phyloP scores from a whole-genome alignment of 768 basidiomycete species.

The Mycena venus region DNA sequence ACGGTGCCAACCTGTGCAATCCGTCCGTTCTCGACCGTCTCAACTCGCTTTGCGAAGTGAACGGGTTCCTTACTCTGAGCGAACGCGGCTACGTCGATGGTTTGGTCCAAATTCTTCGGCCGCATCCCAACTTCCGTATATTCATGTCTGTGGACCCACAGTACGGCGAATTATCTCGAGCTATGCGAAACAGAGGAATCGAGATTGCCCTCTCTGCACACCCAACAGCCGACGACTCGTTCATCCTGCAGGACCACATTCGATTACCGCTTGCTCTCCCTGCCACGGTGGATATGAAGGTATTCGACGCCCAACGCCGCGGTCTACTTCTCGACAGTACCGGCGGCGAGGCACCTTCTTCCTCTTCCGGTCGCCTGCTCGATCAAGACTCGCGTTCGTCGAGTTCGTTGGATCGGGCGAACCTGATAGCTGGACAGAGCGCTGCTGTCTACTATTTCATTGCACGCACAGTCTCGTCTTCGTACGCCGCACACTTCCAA shows the following conservation, averaged over 20 bases:
- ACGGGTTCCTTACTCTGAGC: conserved; percentile 86
- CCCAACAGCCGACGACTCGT: conserved; percentile 59
- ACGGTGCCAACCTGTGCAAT: conserved; percentile 94
- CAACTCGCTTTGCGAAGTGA: conserved; percentile 93
- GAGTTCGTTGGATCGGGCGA: conserved; percentile 54
- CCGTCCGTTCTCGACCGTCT: conserved; percentile 96
- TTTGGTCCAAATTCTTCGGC: conserved; percentile 76
- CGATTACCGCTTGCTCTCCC: conserved; percentile 57
- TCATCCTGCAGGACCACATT: conserved; percentile 59
- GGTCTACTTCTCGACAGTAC: background rate
- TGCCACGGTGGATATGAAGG: conserved; percentile 15
- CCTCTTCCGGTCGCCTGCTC: conserved; percentile 56
- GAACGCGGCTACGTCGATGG: conserved; percentile 91
- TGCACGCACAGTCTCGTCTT: conserved; percentile 49
- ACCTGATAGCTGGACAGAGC: conserved; percentile 44
- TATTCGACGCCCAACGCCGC: conserved; percentile 30
- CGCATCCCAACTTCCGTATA: conserved; percentile 91
- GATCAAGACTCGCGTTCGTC: conserved; percentile 66
- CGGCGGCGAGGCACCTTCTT: background rate
- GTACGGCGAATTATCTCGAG: conserved; percentile 93
- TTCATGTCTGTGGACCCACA: conserved; percentile 96
- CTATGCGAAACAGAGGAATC: conserved; percentile 97
- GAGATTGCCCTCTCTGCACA: conserved; percentile 73
- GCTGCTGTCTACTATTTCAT: conserved; percentile 52
- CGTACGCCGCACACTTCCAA: conserved; percentile 45